Conservation (phyloP, 2,329 filamentous ascomycete species). For the Scedosporium boydii region DNA sequence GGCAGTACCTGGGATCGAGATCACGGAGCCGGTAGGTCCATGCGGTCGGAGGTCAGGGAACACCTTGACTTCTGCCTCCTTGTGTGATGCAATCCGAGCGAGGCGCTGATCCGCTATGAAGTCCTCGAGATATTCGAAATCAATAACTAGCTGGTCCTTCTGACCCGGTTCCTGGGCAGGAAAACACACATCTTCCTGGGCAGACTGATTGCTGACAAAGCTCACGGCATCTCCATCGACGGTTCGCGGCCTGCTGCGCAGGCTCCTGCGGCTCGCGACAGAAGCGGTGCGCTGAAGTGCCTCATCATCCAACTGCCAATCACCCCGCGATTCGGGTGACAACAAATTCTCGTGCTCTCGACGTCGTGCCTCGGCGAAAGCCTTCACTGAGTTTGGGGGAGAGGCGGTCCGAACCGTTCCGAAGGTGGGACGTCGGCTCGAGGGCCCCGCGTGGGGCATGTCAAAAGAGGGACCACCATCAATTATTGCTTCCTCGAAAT, state of each 20-base stretch:
- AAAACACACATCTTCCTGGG: slow-evolving; percentile 84
- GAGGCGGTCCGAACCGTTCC: slow-evolving; percentile 61
- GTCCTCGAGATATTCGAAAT: slow-evolving; percentile 89
- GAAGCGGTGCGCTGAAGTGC: slow-evolving; percentile 64
- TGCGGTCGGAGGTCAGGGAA: slow-evolving; percentile 53
- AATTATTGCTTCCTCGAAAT: slow-evolving; percentile 78
- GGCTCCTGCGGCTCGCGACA: slow-evolving; percentile 52
- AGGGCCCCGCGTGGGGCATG: slow-evolving; percentile 30
- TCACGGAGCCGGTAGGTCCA: slow-evolving; percentile 1
- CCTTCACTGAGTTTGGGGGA: slow-evolving; percentile 94
- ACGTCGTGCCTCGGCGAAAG: slow-evolving; percentile 83
- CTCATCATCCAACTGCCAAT: slow-evolving; percentile 25
- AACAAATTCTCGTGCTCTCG: slow-evolving; percentile 62
- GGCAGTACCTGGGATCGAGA: slow-evolving; percentile 24
- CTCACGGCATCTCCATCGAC: slow-evolving; percentile 54
- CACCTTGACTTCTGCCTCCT: slow-evolving; percentile 35
- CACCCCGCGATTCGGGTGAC: slow-evolving; percentile 35
- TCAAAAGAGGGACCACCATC: slow-evolving; percentile 58
- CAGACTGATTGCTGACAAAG: slow-evolving; percentile 57
- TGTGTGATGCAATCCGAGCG: slow-evolving; percentile 38
- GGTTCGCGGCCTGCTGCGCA: slow-evolving; percentile 47
- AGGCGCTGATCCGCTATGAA: slow-evolving; percentile 62
- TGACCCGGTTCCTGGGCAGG: slow-evolving; percentile 59
- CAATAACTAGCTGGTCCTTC: slow-evolving; percentile 71
- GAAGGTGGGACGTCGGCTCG: slow-evolving; percentile 46